These are phyloP conservation scores for Candida arabinofermentans DNA, from an alignment of 805 yeast species.

Conservation along the genomic window DNA sequence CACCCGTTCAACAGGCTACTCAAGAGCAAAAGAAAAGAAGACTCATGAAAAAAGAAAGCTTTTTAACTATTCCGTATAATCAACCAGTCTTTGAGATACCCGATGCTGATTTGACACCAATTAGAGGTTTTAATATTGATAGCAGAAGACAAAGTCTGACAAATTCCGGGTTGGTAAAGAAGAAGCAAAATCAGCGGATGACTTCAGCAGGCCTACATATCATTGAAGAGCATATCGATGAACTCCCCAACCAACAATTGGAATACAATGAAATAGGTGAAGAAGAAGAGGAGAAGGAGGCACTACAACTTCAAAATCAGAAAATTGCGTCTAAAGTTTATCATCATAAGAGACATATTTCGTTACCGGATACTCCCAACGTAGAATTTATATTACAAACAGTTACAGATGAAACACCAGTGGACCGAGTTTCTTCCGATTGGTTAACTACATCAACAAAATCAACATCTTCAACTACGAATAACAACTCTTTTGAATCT, in stretches of 20 bases:
- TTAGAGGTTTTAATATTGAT: slow-evolving; percentile 14
- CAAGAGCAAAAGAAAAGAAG: slow-evolving; percentile 8
- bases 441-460: not conserved
- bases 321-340: no score
- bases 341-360: slow-evolving; percentile 18
- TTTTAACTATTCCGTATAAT: slow-evolving; percentile 15
- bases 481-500: slow-evolving; percentile 1
- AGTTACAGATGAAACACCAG: slow-evolving; percentile 8
- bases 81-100: slow-evolving; percentile 9
- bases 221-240: slow-evolving; percentile 5
- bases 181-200: no score
- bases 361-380: slow-evolving; percentile 22
- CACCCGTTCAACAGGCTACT: not conserved
- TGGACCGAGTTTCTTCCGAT: slow-evolving; percentile 6
- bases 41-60: slow-evolving; percentile 29
- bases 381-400: not conserved
- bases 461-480: not conserved
- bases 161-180: no score
- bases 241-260: slow-evolving; percentile 1
- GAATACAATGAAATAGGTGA: no score
- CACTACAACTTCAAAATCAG: no score
- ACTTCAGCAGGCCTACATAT: slow-evolving; percentile 2
- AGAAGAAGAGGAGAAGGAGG: slow-evolving; percentile 1
- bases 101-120: slow-evolving; percentile 6
- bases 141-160: not conserved